Conservation (phyloP, 305 asterid species). For the Fraxinus sp. region DNA sequence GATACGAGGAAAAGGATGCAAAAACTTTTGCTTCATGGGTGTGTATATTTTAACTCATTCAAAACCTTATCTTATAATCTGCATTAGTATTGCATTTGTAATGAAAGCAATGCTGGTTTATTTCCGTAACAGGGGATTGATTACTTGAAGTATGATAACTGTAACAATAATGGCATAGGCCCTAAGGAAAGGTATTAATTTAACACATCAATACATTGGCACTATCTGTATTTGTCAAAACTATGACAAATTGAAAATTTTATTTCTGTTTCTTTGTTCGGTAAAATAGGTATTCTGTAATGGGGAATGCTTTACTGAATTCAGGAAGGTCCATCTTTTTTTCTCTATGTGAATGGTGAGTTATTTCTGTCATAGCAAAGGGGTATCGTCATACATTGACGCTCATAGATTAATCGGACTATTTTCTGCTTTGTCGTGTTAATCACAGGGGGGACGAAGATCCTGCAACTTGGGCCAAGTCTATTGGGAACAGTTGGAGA, state of each 20-base stretch:
- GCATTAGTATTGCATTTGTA: background rate
- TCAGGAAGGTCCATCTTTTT: constrained; percentile 87
- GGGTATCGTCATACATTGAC: background rate
- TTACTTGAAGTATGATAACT: constrained; percentile 93
- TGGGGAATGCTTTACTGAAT: constrained; percentile 74
- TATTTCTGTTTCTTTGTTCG: constrained; percentile 2
- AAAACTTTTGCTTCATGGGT: constrained; percentile 95
- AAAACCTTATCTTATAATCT: background rate
- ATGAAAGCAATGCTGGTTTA: background rate
- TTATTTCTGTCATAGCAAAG: background rate
- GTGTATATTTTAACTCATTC: background rate
- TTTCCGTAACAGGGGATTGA: constrained; percentile 60
- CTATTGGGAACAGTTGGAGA: constrained; percentile 91
- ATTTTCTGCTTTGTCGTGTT: background rate
- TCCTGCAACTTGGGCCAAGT: constrained; percentile 95
- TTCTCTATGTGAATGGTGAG: constrained; percentile 93
- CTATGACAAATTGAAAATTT: background rate
- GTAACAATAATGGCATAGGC: constrained; percentile 53
- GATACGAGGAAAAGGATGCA: constrained; percentile 82
- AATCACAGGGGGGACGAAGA: constrained; percentile 75
- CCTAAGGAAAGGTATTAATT: constrained; percentile 61
- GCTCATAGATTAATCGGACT: background rate
- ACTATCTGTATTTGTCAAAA: background rate
- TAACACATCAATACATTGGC: background rate
- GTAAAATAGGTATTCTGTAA: constrained; percentile 53